Evolutionary conservation across 192 early-diverging fungal species (phyloP).

Genomic region (Lobosporangium transversale): DNA sequence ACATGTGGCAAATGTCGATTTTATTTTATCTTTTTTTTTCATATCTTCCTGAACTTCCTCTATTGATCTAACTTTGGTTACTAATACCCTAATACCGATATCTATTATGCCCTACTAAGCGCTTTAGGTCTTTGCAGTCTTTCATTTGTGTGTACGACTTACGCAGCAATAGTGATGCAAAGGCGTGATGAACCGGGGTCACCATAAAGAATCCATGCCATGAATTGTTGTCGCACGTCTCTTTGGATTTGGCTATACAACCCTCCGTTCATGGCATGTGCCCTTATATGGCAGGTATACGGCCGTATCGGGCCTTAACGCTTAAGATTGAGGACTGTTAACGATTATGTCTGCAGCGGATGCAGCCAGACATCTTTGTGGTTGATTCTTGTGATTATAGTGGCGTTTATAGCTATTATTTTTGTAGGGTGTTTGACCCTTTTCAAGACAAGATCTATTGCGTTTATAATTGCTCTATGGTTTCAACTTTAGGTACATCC

Average conservation of each 20-base stretch:
- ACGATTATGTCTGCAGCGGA: constrained; percentile 55
- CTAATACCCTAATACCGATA: constrained; percentile 24
- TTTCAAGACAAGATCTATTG: no score
- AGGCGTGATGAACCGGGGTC: constrained; percentile 22
- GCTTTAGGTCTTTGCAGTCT: constrained; percentile 31
- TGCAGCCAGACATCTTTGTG: constrained; percentile 31
- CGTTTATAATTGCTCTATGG: no score
- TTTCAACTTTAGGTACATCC: no score
- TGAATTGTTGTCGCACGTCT: constrained; percentile 15
- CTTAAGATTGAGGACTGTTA: constrained; percentile 40
- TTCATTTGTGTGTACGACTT: constrained; percentile 45
- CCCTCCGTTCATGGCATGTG: constrained; percentile 26
- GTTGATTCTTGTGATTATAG: constrained; percentile 37
- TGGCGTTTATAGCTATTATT: constrained; percentile 34
- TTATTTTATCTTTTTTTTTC: constrained; percentile 2
- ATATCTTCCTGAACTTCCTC: neutral
- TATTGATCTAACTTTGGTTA: neutral
- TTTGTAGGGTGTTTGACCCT: no score
- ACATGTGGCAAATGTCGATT: neutral
- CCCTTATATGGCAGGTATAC: constrained; percentile 33
- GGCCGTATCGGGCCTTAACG: constrained; percentile 33
- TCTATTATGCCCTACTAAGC: constrained; percentile 41
- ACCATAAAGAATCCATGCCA: constrained; percentile 33
- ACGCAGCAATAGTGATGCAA: constrained; percentile 43
- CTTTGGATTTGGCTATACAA: constrained; percentile 32